These are phyloP conservation scores for Rubia balearica DNA, from an alignment of 305 asterid genomes.

Conservation along the genomic window DNA sequence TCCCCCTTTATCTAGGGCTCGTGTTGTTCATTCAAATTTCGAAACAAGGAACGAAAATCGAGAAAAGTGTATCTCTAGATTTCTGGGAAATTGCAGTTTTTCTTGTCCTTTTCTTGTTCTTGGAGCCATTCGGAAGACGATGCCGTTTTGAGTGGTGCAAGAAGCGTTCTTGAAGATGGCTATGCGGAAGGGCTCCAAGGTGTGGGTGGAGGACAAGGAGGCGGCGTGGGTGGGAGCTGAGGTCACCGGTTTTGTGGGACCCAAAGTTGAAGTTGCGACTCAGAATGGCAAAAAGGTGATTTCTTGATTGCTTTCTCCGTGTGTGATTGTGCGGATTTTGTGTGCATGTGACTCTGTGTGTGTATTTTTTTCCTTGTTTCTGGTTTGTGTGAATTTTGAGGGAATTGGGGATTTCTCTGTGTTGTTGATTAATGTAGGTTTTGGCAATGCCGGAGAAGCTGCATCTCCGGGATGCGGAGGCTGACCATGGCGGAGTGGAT, in stretches of 20 bases:
- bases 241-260: constrained; percentile 56
- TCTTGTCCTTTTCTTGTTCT: constrained; percentile 8
- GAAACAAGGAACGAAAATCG: background rate
- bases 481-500: constrained; percentile 94
- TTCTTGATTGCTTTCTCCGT: background rate
- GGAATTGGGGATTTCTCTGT: constrained; percentile 3
- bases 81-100: constrained; percentile 15
- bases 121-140: constrained; percentile 9
- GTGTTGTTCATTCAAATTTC: constrained; percentile 21
- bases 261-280: constrained; percentile 66
- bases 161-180: constrained; percentile 35
- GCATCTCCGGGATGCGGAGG: constrained; percentile 73
- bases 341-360: background rate
- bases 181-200: constrained; percentile 66
- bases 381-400: background rate
- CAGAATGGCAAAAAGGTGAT: constrained; percentile 60
- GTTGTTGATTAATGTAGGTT: constrained; percentile 29
- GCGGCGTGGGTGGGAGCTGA: constrained; percentile 74
- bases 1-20: constrained; percentile 24
- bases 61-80: background rate
- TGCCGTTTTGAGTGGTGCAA: background rate
- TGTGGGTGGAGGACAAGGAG: constrained; percentile 77
- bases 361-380: background rate
- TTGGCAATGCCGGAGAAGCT: constrained; percentile 58
- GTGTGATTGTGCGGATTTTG: background rate